Conservation (phyloP, 768 basidiomycete species). For the Lactarius hatsudake region DNA sequence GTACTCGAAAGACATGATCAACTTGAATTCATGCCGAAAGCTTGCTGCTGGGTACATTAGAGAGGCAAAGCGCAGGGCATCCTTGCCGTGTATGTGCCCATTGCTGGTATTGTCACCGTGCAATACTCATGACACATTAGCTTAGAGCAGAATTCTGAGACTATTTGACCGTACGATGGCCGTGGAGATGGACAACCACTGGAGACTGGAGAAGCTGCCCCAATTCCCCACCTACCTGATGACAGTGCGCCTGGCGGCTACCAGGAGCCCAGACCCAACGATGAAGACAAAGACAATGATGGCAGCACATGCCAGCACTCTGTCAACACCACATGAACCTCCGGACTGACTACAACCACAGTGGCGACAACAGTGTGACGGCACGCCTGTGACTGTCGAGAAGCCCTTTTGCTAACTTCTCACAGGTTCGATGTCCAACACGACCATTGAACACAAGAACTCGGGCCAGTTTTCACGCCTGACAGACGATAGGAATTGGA, state of each 20-base stretch:
- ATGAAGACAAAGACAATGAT: too few relatives aligned
- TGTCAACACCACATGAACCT: too few relatives aligned
- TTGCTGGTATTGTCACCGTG: background rate
- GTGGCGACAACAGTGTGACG: too few relatives aligned
- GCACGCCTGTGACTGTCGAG: too few relatives aligned
- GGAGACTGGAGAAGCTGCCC: conserved; percentile 72
- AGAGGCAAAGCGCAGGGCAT: conserved; percentile 84
- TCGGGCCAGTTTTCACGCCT: too few relatives aligned
- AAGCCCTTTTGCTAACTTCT: too few relatives aligned
- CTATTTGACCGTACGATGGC: conserved; percentile 88
- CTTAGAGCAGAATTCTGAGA: conserved; percentile 71
- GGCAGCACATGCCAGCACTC: too few relatives aligned
- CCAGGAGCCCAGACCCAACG: too few relatives aligned
- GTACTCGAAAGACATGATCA: conserved; percentile 84
- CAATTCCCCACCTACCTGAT: conserved; percentile 88
- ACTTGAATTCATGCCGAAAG: conserved; percentile 82
- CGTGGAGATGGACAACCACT: conserved; percentile 80
- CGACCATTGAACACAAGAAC: too few relatives aligned
- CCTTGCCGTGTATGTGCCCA: conserved; percentile 75
- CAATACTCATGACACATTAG: conserved; percentile 41
- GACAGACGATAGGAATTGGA: too few relatives aligned
- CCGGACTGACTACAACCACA: too few relatives aligned
- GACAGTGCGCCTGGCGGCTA: conserved; percentile 42
- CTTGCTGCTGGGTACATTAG: conserved; percentile 94
- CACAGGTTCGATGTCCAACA: too few relatives aligned